Conservation (phyloP, 1,139 yeast genomes). For the Pichia norvegensis region DNA sequence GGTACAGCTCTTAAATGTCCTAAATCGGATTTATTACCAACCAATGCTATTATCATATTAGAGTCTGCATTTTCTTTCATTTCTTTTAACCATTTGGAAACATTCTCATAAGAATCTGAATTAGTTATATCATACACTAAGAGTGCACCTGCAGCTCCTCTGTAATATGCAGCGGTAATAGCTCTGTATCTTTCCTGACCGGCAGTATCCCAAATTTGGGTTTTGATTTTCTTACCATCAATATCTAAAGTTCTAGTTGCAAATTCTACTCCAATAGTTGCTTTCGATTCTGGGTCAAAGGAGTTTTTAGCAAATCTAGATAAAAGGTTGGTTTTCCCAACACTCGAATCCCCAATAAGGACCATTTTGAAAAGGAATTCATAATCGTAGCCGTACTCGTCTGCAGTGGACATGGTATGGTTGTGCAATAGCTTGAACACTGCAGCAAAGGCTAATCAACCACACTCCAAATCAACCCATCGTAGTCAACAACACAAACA, state of each 20-base stretch:
- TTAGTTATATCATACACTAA: slow-evolving; percentile 93
- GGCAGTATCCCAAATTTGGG: slow-evolving; percentile 99
- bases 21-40: slow-evolving; percentile 93
- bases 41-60: slow-evolving; percentile 90
- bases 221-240: slow-evolving; percentile 91
- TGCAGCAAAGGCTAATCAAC: too few species aligned
- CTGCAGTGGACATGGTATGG: slow-evolving; percentile 33
- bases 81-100: slow-evolving; percentile 91
- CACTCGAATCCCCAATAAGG: slow-evolving; percentile 95
- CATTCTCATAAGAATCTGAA: slow-evolving; percentile 87
- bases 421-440: too few species aligned
- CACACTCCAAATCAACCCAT: too few species aligned
- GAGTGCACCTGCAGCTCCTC: slow-evolving; percentile 97
- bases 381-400: slow-evolving; percentile 85
- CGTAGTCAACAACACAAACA: not conserved
- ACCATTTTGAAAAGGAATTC: slow-evolving; percentile 94
- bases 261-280: slow-evolving; percentile 97
- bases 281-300: slow-evolving; percentile 86
- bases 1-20: slow-evolving; percentile 96
- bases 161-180: slow-evolving; percentile 91
- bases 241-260: slow-evolving; percentile 94
- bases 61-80: slow-evolving; percentile 96
- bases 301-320: slow-evolving; percentile 94
- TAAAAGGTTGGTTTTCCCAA: slow-evolving; percentile 89
- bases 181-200: slow-evolving; percentile 99